Evolutionary conservation across 257 asterid species (phyloP).

Genomic region (Solanum rostratum): DNA sequence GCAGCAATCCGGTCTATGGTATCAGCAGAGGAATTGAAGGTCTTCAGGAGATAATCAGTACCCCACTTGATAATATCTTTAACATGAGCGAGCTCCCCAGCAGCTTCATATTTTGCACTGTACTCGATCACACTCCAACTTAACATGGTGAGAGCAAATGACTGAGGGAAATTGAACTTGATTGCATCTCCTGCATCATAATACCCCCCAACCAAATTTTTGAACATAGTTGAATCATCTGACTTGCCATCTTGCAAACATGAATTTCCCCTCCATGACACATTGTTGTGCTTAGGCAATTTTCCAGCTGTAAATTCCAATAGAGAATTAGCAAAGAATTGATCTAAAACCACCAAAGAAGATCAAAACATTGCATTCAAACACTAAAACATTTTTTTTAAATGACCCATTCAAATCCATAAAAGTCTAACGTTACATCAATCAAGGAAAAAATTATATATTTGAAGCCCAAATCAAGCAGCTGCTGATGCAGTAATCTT

Average conservation of each 20-base stretch:
- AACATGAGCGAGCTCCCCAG: conserved; percentile 87
- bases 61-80: conserved; percentile 97
- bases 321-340: conserved; percentile 1
- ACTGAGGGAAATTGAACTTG: conserved; percentile 74
- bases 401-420: not conserved
- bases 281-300: conserved; percentile 83
- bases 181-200: conserved; percentile 98
- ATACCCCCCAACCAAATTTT: conserved; percentile 77
- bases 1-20: conserved; percentile 50
- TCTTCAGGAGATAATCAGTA: conserved; percentile 85
- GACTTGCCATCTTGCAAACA: conserved; percentile 63
- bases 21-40: conserved; percentile 88
- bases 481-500: not conserved
- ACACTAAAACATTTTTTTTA: not conserved
- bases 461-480: not conserved
- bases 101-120: conserved; percentile 75
- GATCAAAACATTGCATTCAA: not conserved
- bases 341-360: not conserved
- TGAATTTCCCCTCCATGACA: conserved; percentile 95
- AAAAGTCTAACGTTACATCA: not conserved
- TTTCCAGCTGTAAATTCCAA: conserved; percentile 63
- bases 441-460: not conserved
- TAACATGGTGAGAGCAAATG: conserved; percentile 93
- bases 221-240: conserved; percentile 32
- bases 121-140: conserved; percentile 98